Evolutionary conservation across 345 rosid species (phyloP), one percentile per base, ranked within the genome.

Genomic region (Lumnitzera racemosa): DNA sequence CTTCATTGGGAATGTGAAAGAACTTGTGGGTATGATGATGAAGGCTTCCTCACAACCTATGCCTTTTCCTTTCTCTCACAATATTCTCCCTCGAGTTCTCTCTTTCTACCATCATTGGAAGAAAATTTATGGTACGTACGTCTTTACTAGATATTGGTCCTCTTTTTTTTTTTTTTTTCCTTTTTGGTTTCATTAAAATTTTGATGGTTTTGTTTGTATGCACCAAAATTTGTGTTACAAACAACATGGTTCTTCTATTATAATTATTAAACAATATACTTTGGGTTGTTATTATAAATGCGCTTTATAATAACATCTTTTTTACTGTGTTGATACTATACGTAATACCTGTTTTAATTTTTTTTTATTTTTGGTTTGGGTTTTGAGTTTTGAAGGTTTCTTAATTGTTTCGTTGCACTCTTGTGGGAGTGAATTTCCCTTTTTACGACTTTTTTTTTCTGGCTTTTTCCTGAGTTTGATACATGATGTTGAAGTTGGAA

Each of bases 41-140:
- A 76, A 86, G 66, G 97, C 99, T 55, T 90, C 97, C 61, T 78
- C 97, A 54, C 89, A 86, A 31, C 99, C 97, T 63, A 88, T 89
- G 86, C 98, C 98, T 36, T 29, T 29, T 58, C 90, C 96, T 70
- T 79, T 75, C 76, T 94, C 97, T n/a, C 99, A 94, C 80, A 90
- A 94, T 78, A 94, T 94, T 48, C 95, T 94, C 23, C 99, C 99
- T 20, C 67, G 99, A 54, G 99, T 94, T 52, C 92, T 94, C 66
- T 73, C 99, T 46, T 90, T 94, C 51, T 94, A 94, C 66, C 95
- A 90, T 62, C 92, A 94, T 68, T 94, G 99, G 99, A 83, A 85
- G 74, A 94, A 94, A 77, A 83, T 90, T 67, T 90, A 94, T 53
- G 99, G 99, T 94, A 72, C 56, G 13, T 15, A 12, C 20, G 20